Evolutionary conservation across 1,284 basidiomycete genomes (phyloP).

Genomic region (Cryptococcus sp.): DNA sequence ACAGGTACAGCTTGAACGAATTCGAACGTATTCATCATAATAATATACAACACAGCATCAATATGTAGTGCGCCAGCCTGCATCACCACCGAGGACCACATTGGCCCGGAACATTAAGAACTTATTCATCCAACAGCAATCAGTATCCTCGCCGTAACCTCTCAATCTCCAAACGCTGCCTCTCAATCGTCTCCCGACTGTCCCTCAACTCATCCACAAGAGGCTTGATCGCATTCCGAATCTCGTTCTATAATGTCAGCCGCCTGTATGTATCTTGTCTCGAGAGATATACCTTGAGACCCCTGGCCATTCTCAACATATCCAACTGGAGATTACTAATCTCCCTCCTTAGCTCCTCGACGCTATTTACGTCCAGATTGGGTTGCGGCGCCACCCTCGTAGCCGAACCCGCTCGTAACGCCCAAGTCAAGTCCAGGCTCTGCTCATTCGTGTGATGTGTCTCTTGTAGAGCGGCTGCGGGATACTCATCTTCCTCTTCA

Average conservation of each 20-base stretch:
- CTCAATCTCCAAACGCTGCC: slow-evolving; percentile 31
- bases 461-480: slow-evolving; percentile 10
- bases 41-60: too few relatives aligned
- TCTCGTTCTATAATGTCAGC: slow-evolving; percentile 24
- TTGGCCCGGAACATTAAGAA: too few relatives aligned
- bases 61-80: too few relatives aligned
- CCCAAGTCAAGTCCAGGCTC: not conserved
- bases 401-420: not conserved
- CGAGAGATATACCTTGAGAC: slow-evolving; percentile 17
- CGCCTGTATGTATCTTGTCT: not conserved
- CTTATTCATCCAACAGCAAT: too few relatives aligned
- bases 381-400: not conserved
- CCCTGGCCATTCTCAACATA: slow-evolving; percentile 33
- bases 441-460: not conserved
- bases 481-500: slow-evolving; percentile 8
- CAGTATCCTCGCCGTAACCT: slow-evolving; percentile 25
- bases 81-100: too few relatives aligned
- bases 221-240: slow-evolving; percentile 21
- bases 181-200: slow-evolving; percentile 25
- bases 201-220: slow-evolving; percentile 20
- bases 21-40: too few relatives aligned
- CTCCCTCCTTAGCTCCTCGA: slow-evolving; percentile 22
- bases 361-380: not conserved
- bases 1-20: too few relatives aligned
- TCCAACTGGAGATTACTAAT: slow-evolving; percentile 31